Evolutionary conservation across 2,329 filamentous ascomycete species (phyloP).

Genomic region (Annulohypoxylon truncatum): DNA sequence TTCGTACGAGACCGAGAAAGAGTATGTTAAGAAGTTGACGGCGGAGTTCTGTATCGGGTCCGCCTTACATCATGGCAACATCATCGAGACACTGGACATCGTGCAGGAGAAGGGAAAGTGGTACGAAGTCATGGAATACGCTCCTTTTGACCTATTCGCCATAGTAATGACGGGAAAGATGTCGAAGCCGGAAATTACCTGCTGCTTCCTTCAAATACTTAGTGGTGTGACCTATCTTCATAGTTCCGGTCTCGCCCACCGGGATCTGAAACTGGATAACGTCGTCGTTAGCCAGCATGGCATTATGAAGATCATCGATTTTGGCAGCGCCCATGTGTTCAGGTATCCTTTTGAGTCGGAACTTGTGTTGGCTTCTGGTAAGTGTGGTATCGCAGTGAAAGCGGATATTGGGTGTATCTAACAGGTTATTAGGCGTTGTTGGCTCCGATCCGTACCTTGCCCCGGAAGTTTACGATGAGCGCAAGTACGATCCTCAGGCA

Average conservation of each 20-base stretch:
- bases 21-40: constrained; percentile 98
- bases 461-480: constrained; percentile 93
- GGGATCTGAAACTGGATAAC: constrained; percentile 96
- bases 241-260: constrained; percentile 92
- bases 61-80: constrained; percentile 95
- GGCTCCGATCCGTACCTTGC: constrained; percentile 94
- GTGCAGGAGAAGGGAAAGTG: constrained; percentile 93
- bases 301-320: constrained; percentile 99
- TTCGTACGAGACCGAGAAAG: constrained; percentile 91
- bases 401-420: constrained; percentile 13
- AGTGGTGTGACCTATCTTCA: constrained; percentile 95
- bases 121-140: constrained; percentile 99
- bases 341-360: constrained; percentile 96
- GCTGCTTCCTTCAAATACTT: constrained; percentile 92
- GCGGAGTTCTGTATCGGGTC: constrained; percentile 99
- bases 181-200: constrained; percentile 89
- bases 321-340: constrained; percentile 96
- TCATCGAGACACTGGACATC: constrained; percentile 97
- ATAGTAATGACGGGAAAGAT: constrained; percentile 99
- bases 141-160: constrained; percentile 93
- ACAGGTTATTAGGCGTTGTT: constrained; percentile 66
- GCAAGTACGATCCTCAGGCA: constrained; percentile 92
- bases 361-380: constrained; percentile 83
- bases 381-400: constrained; percentile 49
- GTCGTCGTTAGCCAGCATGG: constrained; percentile 96